Evolutionary conservation across 192 early-diverging fungal genomes (phyloP), one percentile per base, ranked within the genome.

Genomic region (Dissophora globulifera): DNA sequence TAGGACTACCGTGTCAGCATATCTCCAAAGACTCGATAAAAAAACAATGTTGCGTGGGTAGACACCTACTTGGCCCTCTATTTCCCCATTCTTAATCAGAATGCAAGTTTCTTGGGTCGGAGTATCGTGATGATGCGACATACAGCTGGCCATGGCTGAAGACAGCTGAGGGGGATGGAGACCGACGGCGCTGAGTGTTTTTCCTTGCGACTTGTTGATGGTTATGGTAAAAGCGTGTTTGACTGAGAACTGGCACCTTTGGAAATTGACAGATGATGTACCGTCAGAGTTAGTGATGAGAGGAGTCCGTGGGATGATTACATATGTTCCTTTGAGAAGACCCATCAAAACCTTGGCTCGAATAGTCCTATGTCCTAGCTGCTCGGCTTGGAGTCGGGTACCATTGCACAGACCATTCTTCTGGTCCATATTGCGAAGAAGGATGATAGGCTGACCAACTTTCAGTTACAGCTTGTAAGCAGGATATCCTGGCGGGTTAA

Each of bases 91-190:
- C 11, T 38, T 33, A 41, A 50, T 50, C 2, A 51, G 60, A 16
- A 62, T 20, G 15, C 38, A 62, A 19, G 16, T 30, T 64, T 2
- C 19, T 25, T 6, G 51, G 41, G 17, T 8, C 12, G 13, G 51
- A 46, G 13, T 51, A 64, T 7, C 63, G 57, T 2, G 58, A 67
- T 4, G 62, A 26, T 3, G 72, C 63, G 0, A 78, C 64, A 33
- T 78, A 47, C 0, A 78, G 25, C 22, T 78, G 58, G 0, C 63
- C 72, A 42, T 78, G 72, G 13, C 26, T 35, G 50, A 78, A 62
- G 41, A 53, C 56, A 26, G 35, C 27, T 8, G 26, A 10, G 16
- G 58, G 58, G 56, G 50, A 38, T 62, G 54, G 5, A 70, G 17
- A 3, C 59, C 68, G 0, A 70, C 45, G 32, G 50, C 2, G 15